phyloP scores from a whole-genome alignment of 2,329 filamentous ascomycete species.

The Colletotrichum godetiae region DNA sequence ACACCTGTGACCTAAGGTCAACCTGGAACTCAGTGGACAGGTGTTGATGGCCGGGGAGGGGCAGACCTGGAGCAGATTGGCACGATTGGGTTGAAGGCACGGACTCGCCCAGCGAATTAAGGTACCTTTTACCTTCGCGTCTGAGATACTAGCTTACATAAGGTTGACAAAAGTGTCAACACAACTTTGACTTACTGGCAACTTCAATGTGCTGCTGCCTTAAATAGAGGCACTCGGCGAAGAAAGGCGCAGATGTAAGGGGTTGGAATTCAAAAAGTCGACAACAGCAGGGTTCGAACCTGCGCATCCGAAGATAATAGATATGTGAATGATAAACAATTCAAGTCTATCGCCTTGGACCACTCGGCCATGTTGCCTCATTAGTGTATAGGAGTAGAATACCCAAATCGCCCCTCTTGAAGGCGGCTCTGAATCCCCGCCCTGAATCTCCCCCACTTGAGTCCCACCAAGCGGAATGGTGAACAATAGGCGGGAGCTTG shows the following conservation, averaged over 20 bases:
- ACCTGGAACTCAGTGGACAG: background rate
- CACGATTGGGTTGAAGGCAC: background rate
- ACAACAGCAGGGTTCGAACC: slow-evolving; percentile 35
- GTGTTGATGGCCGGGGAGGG: background rate
- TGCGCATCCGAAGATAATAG: slow-evolving; percentile 30
- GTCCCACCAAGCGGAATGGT: background rate
- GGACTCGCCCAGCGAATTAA: background rate
- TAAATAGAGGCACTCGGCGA: too few relatives aligned
- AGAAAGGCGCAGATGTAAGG: too few relatives aligned
- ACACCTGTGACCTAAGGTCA: background rate
- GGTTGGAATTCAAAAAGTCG: background rate
- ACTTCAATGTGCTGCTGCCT: too few relatives aligned
- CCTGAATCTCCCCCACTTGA: background rate
- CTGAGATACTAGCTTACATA: too few relatives aligned
- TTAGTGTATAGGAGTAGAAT: background rate
- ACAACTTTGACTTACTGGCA: too few relatives aligned
- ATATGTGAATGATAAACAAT: background rate
- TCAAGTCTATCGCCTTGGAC: slow-evolving; percentile 31
- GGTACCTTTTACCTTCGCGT: too few relatives aligned
- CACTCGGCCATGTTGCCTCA: slow-evolving; percentile 27
- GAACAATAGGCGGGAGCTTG: background rate
- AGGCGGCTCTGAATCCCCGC: background rate
- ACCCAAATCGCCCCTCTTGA: background rate
- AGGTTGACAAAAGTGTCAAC: too few relatives aligned
- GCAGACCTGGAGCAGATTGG: background rate